A percentile compares a stretch with the other conserved stretches of the same genome.
These are phyloP conservation scores for Cercophora newfieldiana DNA, from an alignment of 495 filamentous ascomycete genomes.

Conservation along the genomic window DNA sequence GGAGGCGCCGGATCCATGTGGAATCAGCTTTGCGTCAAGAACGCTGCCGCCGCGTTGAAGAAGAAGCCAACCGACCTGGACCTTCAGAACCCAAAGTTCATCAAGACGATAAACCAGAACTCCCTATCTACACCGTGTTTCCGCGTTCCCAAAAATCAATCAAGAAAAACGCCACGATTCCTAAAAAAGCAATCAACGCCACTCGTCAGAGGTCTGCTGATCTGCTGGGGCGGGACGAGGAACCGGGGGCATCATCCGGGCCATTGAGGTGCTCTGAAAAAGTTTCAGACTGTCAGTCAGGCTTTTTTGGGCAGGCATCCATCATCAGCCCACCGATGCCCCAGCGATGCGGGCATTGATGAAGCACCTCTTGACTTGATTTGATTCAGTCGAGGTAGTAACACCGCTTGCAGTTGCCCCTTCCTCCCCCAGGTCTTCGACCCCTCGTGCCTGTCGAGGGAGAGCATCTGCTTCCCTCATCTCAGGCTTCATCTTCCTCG, in stretches of 20 bases:
- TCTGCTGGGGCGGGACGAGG: not conserved
- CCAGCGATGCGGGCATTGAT: not conserved
- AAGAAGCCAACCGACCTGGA: not conserved
- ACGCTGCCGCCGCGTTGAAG: not conserved
- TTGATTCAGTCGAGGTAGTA: not conserved
- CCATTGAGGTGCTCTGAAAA: constrained; percentile 2
- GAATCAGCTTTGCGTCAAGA: not conserved
- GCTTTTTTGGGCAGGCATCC: not conserved
- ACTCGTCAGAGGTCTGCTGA: not conserved
- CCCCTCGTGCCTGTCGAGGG: not conserved
- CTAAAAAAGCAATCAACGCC: no score
- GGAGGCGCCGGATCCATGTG: not conserved
- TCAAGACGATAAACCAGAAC: not conserved
- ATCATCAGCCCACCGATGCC: not conserved
- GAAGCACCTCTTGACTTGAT: not conserved
- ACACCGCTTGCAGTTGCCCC: not conserved
- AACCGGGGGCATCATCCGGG: not conserved
- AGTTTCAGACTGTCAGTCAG: not conserved
- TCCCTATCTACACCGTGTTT: no score
- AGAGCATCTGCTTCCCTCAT: not conserved
- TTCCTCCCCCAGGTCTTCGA: not conserved
- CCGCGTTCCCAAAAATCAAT: no score
- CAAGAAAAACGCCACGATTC: not conserved
- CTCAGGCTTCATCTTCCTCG: not conserved
- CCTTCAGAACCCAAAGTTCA: not conserved